Base-by-base conservation (phyloP, 257 asterid genomes). In the Solanum ahanhuiri region DNA sequence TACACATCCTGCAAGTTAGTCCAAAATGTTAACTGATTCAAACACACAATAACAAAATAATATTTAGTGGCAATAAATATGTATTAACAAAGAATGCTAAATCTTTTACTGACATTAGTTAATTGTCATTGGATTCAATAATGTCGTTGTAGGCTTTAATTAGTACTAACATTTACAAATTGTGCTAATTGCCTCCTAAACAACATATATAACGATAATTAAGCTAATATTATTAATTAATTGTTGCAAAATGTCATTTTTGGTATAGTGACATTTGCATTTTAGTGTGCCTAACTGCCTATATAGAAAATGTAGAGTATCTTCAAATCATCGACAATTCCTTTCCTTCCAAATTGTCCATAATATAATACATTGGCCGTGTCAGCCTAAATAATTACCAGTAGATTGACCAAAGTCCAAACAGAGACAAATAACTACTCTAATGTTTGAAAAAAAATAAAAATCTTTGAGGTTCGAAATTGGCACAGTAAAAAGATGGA, bases 51-150 rank as follows among this genome's bases (percentile, higher is more conserved):
- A 43, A 54, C 9, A 54, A 17, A 48, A 48, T 48, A 48, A 6
- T 17, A 2, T 17, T 6, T 54, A 17, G n/a, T 1, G 0, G 2
- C 3, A 6, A 54, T 6, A 54, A 54, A 1, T 57, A 57, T 57
- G 2, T 6, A 6, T 57, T 57, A 57, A 57, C 23, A 0, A 7
- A 57, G 1, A 18, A 9, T 57, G 64, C 2, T 7, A 57, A 57
- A 57, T 0, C 1, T 0, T 57, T 57, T 1, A 57, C 1, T 2
- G 11, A 0, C 4, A 57, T 57, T 57, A 18, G 2, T 18, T 57
- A 57, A 57, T 57, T 18, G 10, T 57, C 1, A 57, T 18, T 57
- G 0, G 4, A 18, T 7, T 17, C 23, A 57, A 57, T 51, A 17
- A 17, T 57, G 4, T 57, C 4, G 0, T 0, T 57, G 0, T 57